Evolutionary conservation across 2,329 filamentous ascomycete genomes (phyloP).

Genomic region (Penicillium sp.): DNA sequence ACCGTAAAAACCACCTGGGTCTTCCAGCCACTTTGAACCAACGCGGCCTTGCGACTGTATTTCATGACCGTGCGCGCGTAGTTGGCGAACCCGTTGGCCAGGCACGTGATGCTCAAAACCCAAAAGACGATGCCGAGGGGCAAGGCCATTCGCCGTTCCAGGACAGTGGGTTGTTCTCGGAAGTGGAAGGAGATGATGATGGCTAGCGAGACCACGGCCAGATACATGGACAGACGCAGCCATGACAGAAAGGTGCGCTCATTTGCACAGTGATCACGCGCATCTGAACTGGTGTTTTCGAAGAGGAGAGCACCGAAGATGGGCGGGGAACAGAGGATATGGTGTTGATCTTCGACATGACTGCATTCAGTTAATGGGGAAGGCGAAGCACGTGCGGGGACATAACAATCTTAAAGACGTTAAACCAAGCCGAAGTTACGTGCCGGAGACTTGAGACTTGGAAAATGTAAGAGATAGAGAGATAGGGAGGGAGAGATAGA

Average conservation of each 20-base stretch:
- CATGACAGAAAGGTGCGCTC: conserved; percentile 83
- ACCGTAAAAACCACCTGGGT: conserved; percentile 71
- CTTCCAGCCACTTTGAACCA: conserved; percentile 92
- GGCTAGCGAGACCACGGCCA: conserved; percentile 84
- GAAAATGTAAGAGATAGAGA: too few relatives aligned
- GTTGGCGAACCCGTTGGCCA: conserved; percentile 76
- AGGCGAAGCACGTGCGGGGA: too few relatives aligned
- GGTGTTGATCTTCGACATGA: conserved; percentile 31
- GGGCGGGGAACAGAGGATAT: conserved; percentile 55
- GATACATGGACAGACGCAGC: conserved; percentile 84
- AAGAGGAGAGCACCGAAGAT: conserved; percentile 63
- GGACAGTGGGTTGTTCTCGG: conserved; percentile 65
- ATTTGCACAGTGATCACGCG: conserved; percentile 66
- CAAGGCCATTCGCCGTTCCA: conserved; percentile 75
- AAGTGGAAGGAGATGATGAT: conserved; percentile 94
- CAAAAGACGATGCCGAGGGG: conserved; percentile 90
- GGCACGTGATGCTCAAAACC: conserved; percentile 73
- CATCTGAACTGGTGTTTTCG: conserved; percentile 66
- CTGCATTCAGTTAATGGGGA: conserved; percentile 14
- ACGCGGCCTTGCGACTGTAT: conserved; percentile 73
- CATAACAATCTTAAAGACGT: neutral
- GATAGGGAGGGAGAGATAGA: too few relatives aligned
- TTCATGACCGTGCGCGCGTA: conserved; percentile 82
- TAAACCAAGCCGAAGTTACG: neutral
- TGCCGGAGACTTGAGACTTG: neutral